Evolutionary conservation across 371 early-diverging fungal genomes (phyloP).

Genomic region (Chytridiales sp.): DNA sequence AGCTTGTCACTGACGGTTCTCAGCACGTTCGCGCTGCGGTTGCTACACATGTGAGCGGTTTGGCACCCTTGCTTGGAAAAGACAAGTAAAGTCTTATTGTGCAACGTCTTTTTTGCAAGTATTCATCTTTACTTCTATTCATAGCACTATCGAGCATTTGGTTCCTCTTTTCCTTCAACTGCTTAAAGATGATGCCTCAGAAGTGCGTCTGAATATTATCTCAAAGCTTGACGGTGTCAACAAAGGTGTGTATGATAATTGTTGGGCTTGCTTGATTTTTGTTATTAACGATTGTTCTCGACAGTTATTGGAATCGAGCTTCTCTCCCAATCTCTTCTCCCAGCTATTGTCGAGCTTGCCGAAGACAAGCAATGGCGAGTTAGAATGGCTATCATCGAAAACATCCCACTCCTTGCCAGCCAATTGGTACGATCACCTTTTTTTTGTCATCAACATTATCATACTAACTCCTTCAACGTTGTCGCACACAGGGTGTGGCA

Average conservation of each 20-base stretch:
- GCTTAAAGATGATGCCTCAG: constrained; percentile 95
- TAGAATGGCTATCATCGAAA: constrained; percentile 95
- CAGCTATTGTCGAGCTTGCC: constrained; percentile 96
- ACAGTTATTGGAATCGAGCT: constrained; percentile 95
- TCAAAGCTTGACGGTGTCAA: constrained; percentile 95
- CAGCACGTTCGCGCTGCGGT: constrained; percentile 95
- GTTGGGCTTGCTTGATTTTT: background rate
- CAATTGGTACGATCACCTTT: constrained; percentile 60
- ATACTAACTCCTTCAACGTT: no score
- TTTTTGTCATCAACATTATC: no score
- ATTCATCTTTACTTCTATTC: background rate
- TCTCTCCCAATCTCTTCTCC: constrained; percentile 92
- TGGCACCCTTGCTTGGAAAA: constrained; percentile 93
- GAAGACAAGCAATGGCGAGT: constrained; percentile 99
- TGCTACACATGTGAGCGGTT: constrained; percentile 92
- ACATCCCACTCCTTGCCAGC: constrained; percentile 92
- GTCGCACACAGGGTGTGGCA: constrained; percentile 82
- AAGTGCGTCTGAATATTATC: constrained; percentile 97
- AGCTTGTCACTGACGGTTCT: constrained; percentile 88
- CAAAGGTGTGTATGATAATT: constrained; percentile 37
- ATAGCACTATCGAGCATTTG: constrained; percentile 87
- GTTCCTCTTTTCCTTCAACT: constrained; percentile 91
- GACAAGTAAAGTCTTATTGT: constrained; percentile 63
- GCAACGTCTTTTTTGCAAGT: background rate
- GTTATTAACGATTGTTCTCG: constrained; percentile 9